These are phyloP conservation scores for Marsdenia floribunda DNA, from an alignment of 257 asterid genomes.

Conservation along the genomic window DNA sequence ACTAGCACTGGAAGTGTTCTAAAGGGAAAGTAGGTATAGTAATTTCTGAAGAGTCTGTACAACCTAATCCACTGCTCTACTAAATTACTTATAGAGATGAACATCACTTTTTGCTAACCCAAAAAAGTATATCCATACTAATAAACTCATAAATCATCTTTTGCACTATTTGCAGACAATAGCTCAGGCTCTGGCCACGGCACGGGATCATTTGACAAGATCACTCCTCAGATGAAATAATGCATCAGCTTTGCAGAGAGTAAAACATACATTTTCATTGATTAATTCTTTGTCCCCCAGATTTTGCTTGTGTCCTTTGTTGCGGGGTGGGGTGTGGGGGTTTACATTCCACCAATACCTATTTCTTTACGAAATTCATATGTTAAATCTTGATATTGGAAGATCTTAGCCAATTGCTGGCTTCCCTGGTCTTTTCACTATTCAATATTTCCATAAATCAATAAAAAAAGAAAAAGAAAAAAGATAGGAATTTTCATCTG, in stretches of 20 bases:
- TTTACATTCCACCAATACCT: background rate
- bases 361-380: background rate
- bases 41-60: background rate
- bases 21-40: background rate
- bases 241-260: slow-evolving; percentile 3
- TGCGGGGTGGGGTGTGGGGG: background rate
- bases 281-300: slow-evolving; percentile 5
- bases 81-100: background rate
- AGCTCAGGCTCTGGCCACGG: slow-evolving; percentile 76
- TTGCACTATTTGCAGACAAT: slow-evolving; percentile 44
- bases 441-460: background rate
- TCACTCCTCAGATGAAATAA: slow-evolving; percentile 52
- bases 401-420: background rate
- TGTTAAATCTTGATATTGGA: background rate
- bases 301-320: slow-evolving; percentile 4
- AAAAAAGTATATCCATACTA: background rate
- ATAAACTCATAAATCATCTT: background rate
- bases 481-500: background rate
- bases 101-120: background rate
- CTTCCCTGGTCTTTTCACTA: background rate
- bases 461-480: background rate
- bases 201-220: slow-evolving; percentile 72
- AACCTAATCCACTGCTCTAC: background rate
- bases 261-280: background rate
- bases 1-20: background rate